These are phyloP conservation scores for Picochlorum sp. DNA, from an alignment of 139 green algal genomes.

Conservation along the genomic window DNA sequence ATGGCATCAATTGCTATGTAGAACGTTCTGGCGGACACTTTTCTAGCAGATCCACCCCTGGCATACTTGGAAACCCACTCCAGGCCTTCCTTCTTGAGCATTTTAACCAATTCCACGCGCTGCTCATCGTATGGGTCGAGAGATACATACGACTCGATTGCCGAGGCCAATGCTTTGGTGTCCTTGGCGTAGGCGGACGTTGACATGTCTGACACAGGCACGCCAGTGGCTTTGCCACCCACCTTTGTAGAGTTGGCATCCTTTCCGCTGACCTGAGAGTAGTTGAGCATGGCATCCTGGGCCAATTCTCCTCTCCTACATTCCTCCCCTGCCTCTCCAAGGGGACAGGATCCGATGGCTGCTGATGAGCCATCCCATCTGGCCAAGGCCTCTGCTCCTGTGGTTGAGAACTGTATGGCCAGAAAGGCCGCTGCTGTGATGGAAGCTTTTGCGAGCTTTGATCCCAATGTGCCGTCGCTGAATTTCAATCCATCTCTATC, in stretches of 20 bases:
- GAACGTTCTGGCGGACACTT: constrained; percentile 34
- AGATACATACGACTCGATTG: constrained; percentile 3
- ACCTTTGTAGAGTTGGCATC: constrained; percentile 2
- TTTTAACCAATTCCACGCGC: constrained; percentile 21
- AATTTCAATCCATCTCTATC: no score
- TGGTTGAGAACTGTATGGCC: no score
- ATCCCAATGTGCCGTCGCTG: no score
- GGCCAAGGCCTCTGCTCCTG: background rate
- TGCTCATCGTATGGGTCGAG: constrained; percentile 1
- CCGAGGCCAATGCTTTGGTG: constrained; percentile 5
- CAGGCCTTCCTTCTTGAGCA: constrained; percentile 33
- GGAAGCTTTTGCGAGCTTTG: no score
- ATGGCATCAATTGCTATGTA: constrained; percentile 51
- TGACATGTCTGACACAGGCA: constrained; percentile 10
- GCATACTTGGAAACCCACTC: constrained; percentile 47
- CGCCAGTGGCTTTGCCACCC: background rate
- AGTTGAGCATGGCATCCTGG: constrained; percentile 1
- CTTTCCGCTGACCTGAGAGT: background rate
- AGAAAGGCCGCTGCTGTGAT: no score
- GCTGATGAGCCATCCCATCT: constrained; percentile 22
- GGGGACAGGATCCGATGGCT: constrained; percentile 22
- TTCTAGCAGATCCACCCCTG: constrained; percentile 38
- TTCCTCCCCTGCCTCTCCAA: constrained; percentile 18
- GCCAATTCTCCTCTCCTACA: constrained; percentile 8
- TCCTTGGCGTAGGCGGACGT: constrained; percentile 9